Base-by-base conservation (phyloP, 2,329 filamentous ascomycete species). In the Mycogone perniciosa region DNA sequence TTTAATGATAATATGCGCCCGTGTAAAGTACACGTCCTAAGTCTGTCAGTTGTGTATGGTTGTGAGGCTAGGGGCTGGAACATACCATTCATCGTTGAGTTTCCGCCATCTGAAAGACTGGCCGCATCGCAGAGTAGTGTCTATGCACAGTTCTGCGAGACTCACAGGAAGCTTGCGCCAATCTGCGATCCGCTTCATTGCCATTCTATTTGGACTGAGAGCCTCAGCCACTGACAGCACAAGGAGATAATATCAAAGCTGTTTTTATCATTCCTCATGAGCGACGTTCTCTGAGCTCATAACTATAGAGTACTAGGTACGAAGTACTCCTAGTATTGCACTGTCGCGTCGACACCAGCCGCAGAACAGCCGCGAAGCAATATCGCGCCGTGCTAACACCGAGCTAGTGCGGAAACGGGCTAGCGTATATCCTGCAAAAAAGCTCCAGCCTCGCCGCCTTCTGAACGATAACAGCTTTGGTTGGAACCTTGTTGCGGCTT, bases 81-180 rank as follows among this genome's bases (percentile, higher is more conserved):
- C 66, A 57, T 61, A 88, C 93, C 93, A 99, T 75, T 92, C 86
- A 65, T 91, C 83, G 40, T 83, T 79, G 44, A 89, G 81, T 64
- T 91, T 90, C 55, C 85, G 86, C 93, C 93, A 99, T 73, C 92
- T 85, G 61, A 99, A 99, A 0, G 92, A 96, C 67, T 99, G 93
- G 4, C 93, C 93, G 66, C 93, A 99, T 55, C 92, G 85, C 33
- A 99, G 74, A 0, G 90, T 96, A 0, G 92, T 99, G 61, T 96
- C 89, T 58, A 99, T 90, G 66, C 89, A 96, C 4, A 99, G 80
- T 65, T 99, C 93, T 4, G 84, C 81, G 33, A 96, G 72, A 54
- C 77, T 87, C 38, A 96, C 74, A 27, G 93, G 90, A 59, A 99
- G 72, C 72, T 88, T 95, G 57, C 82, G 82, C 93, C 93, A 99